phyloP scores from a whole-genome alignment of 495 filamentous ascomycete species.

The Trichoderma virens region DNA sequence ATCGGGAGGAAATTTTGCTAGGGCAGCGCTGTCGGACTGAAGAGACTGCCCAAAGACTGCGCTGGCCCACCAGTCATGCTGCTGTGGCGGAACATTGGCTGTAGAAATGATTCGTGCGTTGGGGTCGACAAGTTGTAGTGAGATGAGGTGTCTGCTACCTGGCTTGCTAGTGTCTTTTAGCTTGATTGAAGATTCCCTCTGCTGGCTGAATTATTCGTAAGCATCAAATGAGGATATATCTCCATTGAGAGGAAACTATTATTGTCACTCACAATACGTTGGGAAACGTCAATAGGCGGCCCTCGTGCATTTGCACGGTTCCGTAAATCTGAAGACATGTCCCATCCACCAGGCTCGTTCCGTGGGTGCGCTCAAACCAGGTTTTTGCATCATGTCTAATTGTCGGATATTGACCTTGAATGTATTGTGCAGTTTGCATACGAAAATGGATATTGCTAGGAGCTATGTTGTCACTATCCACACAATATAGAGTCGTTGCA shows the following conservation, averaged over 20 bases:
- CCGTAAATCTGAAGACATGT: constrained; percentile 25
- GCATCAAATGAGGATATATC: not conserved
- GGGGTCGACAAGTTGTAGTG: constrained; percentile 51
- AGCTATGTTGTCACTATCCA: constrained; percentile 54
- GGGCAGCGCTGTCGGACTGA: constrained; percentile 37
- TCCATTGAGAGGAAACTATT: not conserved
- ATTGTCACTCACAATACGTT: constrained; percentile 24
- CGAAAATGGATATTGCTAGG: constrained; percentile 45
- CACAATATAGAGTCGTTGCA: constrained; percentile 53
- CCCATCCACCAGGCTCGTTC: constrained; percentile 11
- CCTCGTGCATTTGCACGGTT: constrained; percentile 25
- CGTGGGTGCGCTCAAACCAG: constrained; percentile 21
- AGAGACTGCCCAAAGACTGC: constrained; percentile 19
- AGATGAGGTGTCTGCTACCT: constrained; percentile 48
- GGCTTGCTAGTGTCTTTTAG: constrained; percentile 41
- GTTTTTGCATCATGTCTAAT: constrained; percentile 17
- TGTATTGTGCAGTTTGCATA: constrained; percentile 26
- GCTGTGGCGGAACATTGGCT: constrained; percentile 50
- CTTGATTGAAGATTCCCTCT: constrained; percentile 42
- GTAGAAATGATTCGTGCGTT: constrained; percentile 41
- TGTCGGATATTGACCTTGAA: not conserved
- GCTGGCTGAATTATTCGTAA: constrained; percentile 26
- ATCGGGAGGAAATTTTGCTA: constrained; percentile 38
- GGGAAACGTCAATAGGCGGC: constrained; percentile 32
- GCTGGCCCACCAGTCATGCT: constrained; percentile 33